A percentile compares a stretch with the other conserved stretches of the same genome.
These are phyloP conservation scores for Globisporangium splendens DNA, from an alignment of 352 stramenopile species.

Conservation along the genomic window DNA sequence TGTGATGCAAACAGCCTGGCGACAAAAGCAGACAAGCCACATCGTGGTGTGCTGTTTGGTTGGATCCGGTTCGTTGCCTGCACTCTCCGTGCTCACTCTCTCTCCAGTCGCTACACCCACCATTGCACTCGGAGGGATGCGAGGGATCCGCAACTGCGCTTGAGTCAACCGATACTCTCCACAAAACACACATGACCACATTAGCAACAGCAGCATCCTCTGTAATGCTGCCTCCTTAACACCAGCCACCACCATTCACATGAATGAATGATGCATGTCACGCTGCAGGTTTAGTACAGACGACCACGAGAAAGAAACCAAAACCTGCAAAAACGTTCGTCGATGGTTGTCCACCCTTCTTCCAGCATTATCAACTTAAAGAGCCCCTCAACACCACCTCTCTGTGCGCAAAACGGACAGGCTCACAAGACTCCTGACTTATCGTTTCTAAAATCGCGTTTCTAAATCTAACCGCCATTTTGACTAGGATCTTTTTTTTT, in stretches of 20 bases:
- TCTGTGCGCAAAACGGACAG: background rate
- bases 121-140: background rate
- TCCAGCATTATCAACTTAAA: background rate
- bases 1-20: background rate
- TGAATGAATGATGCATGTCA: too few species aligned
- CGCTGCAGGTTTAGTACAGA: background rate
- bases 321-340: too few species aligned
- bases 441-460: background rate
- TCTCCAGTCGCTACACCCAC: background rate
- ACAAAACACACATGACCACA: too few species aligned
- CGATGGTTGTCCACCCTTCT: background rate
- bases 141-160: background rate
- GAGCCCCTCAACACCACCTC: background rate
- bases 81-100: background rate
- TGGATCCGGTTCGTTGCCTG: background rate
- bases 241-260: too few species aligned
- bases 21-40: background rate
- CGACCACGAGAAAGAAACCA: too few species aligned
- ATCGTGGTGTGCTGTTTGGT: background rate
- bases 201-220: too few species aligned
- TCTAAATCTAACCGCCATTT: background rate
- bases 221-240: too few species aligned
- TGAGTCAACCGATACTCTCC: background rate
- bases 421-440: slow-evolving; percentile 1
- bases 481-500: slow-evolving; percentile 1